A percentile compares a stretch with the other conserved stretches of the same genome.
Conservation (phyloP, 257 asterid species). For the Solanum corneliomulleri region DNA sequence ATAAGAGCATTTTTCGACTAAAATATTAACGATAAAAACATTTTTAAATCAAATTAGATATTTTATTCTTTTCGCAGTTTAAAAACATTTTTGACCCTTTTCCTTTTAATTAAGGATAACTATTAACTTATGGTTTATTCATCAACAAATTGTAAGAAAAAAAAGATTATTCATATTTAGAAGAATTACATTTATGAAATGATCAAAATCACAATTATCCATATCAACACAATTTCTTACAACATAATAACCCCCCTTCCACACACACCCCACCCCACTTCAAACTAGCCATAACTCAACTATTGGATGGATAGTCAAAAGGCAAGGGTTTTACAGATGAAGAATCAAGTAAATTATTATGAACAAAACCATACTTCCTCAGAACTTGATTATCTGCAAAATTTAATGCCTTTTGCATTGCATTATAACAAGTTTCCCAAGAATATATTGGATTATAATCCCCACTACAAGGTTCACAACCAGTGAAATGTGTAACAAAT, state of each 20-base stretch:
- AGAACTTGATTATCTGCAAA: constrained; percentile 41
- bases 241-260: neutral
- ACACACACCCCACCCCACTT: too few species aligned
- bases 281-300: neutral
- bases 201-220: neutral
- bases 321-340: constrained; percentile 11
- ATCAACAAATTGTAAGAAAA: neutral
- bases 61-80: too few species aligned
- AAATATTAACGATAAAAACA: too few species aligned
- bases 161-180: too few species aligned
- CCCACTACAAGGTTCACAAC: constrained; percentile 31
- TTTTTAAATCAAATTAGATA: too few species aligned
- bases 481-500: constrained; percentile 26
- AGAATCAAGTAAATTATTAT: constrained; percentile 3
- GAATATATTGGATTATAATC: constrained; percentile 4
- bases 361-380: constrained; percentile 17
- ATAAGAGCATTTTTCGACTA: too few species aligned
- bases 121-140: neutral
- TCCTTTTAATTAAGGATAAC: too few species aligned
- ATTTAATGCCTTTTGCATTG: constrained; percentile 28
- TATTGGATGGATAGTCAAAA: constrained; percentile 4
- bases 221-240: neutral
- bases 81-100: too few species aligned
- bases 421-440: constrained; percentile 15
- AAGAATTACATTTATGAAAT: too few species aligned